Evolutionary conservation across 306 rosid species (phyloP).

Genomic region (Vigna trinervia): DNA sequence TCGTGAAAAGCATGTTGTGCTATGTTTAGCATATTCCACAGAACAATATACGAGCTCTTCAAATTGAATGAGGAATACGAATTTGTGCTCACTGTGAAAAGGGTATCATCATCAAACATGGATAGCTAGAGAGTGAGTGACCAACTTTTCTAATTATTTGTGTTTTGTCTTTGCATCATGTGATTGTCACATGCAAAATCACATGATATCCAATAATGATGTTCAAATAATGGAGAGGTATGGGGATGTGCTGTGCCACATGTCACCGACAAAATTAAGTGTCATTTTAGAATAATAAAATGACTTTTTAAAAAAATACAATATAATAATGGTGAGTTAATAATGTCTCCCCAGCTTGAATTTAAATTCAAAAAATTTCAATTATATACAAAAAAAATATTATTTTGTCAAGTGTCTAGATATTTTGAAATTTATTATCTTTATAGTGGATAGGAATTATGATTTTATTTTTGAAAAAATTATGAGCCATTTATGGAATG

Average conservation of each 20-base stretch:
- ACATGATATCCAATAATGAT: slow-evolving; percentile 56
- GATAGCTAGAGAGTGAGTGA: not conserved
- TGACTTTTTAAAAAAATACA: not conserved
- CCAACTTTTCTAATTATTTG: slow-evolving; percentile 20
- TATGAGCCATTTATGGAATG: not conserved
- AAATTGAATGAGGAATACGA: slow-evolving; percentile 36
- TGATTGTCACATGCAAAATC: slow-evolving; percentile 51
- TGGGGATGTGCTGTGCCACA: slow-evolving; percentile 41
- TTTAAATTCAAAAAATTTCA: slow-evolving; percentile 5
- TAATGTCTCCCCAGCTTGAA: not conserved
- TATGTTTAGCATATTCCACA: not conserved
- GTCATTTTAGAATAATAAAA: not conserved
- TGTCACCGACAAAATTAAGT: slow-evolving; percentile 49
- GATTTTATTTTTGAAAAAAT: not conserved
- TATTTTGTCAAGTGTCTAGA: not conserved
- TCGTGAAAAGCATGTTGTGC: not conserved
- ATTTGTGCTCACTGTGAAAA: slow-evolving; percentile 33
- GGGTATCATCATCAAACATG: slow-evolving; percentile 32
- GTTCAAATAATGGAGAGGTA: slow-evolving; percentile 36
- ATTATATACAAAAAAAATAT: not conserved
- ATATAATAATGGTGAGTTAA: not conserved
- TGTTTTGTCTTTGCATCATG: slow-evolving; percentile 37
- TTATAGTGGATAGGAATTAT: not conserved
- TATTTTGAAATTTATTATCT: slow-evolving; percentile 24
- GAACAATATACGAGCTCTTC: not conserved